These are phyloP conservation scores for Phytophthora ramorum DNA, from an alignment of 352 stramenopile genomes.

Conservation along the genomic window DNA sequence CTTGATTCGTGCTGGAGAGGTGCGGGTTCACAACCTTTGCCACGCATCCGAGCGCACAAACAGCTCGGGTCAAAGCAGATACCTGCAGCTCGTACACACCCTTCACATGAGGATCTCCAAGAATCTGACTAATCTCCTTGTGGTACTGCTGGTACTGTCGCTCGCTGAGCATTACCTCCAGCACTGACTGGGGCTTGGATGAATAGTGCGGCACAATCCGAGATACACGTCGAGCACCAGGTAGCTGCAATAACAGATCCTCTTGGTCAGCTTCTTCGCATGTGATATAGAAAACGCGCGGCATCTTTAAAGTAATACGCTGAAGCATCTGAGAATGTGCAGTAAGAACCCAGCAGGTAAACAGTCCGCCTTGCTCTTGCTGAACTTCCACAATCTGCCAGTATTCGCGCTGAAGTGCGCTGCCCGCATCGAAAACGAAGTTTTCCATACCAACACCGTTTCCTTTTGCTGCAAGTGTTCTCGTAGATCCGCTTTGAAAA, in stretches of 20 bases:
- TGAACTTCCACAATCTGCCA: constrained; percentile 89
- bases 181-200: constrained; percentile 61
- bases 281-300: constrained; percentile 70
- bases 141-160: constrained; percentile 75
- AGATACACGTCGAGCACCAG: constrained; percentile 58
- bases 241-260: constrained; percentile 65
- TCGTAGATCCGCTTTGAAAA: constrained; percentile 39
- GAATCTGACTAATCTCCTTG: constrained; percentile 82
- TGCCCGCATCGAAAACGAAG: constrained; percentile 73
- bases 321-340: constrained; percentile 74
- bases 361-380: constrained; percentile 83
- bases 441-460: constrained; percentile 82
- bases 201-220: constrained; percentile 65
- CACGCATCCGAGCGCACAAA: constrained; percentile 93
- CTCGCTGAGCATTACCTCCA: constrained; percentile 78
- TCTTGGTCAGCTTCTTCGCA: constrained; percentile 82
- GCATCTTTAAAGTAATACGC: constrained; percentile 76
- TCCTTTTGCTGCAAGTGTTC: constrained; percentile 21
- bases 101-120: constrained; percentile 80
- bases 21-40: constrained; percentile 66
- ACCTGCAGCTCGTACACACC: constrained; percentile 95
- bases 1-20: constrained; percentile 46
- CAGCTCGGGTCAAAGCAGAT: constrained; percentile 86
- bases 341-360: constrained; percentile 97
- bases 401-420: constrained; percentile 61